A percentile compares a stretch with the other conserved stretches of the same genome.
phyloP scores from a whole-genome alignment of 2,329 filamentous ascomycete genomes.

The Epichloe gansuensis region DNA sequence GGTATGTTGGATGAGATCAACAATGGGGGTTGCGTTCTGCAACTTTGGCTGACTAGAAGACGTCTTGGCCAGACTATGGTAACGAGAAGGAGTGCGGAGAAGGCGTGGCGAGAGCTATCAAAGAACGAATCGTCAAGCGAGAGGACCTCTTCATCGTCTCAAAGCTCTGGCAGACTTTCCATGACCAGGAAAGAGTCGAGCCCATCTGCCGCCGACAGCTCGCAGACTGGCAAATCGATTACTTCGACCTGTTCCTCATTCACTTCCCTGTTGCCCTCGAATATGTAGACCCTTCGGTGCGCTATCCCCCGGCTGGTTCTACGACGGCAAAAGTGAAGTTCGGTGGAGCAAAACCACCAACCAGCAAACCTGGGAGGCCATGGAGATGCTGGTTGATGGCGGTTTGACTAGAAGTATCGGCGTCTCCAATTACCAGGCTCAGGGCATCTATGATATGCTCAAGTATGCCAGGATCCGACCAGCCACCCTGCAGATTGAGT shows the following conservation, averaged over 20 bases:
- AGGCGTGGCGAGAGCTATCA: conserved; percentile 66
- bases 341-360: conserved; percentile 56
- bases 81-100: conserved; percentile 71
- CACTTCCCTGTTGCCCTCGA: conserved; percentile 83
- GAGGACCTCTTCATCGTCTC: conserved; percentile 85
- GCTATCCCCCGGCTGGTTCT: conserved; percentile 74
- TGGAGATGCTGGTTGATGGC: conserved; percentile 62
- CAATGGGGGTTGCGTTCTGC: neutral
- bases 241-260: conserved; percentile 82
- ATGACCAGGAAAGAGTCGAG: conserved; percentile 66
- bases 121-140: conserved; percentile 69
- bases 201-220: conserved; percentile 67
- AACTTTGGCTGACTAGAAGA: neutral
- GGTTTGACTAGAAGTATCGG: conserved; percentile 64
- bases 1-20: neutral
- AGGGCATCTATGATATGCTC: conserved; percentile 67
- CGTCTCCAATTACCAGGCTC: conserved; percentile 71
- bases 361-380: conserved; percentile 71
- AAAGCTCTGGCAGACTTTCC: conserved; percentile 90
- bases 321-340: conserved; percentile 49
- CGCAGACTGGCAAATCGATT: conserved; percentile 72
- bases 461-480: conserved; percentile 64
- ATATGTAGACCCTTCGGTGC: conserved; percentile 67
- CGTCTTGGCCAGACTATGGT: conserved; percentile 48
- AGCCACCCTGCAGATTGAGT: conserved; percentile 75